phyloP scores from a whole-genome alignment of 176 grass and related monocot species.

The Cenchrus americanus region DNA sequence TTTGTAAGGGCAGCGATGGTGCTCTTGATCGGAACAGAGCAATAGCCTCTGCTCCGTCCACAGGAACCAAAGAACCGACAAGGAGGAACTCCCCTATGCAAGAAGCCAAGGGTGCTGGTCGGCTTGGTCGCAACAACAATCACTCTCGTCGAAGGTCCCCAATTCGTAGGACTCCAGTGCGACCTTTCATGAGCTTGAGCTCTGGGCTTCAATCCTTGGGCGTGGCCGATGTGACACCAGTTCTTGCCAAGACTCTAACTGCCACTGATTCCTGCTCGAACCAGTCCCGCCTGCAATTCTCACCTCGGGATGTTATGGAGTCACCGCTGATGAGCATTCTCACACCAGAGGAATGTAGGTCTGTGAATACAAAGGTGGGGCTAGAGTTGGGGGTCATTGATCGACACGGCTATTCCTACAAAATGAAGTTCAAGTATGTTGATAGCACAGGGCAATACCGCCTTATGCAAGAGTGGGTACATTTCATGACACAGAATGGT shows the following conservation, averaged over 20 bases:
- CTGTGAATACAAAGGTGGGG: not conserved
- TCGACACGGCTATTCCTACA: constrained; percentile 12
- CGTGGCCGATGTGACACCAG: not conserved
- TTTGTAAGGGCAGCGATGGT: not conserved
- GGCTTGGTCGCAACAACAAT: not conserved
- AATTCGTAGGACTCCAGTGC: not conserved
- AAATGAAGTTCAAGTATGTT: not conserved
- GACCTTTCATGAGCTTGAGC: constrained; percentile 15
- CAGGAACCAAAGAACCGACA: not conserved
- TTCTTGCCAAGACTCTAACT: constrained; percentile 11
- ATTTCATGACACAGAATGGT: constrained; percentile 1
- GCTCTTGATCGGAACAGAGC: not conserved
- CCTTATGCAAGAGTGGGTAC: constrained; percentile 6
- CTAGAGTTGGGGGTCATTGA: constrained; percentile 12
- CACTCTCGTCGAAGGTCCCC: not conserved
- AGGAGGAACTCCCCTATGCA: not conserved
- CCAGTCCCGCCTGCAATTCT: not conserved
- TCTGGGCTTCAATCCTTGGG: not conserved
- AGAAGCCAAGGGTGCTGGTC: not conserved
- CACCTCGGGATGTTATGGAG: not conserved
- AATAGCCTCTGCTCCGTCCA: not conserved
- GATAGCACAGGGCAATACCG: not conserved
- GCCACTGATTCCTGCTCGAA: not conserved
- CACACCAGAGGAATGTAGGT: not conserved
- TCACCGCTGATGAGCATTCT: constrained; percentile 17